Evolutionary conservation across 495 filamentous ascomycete genomes (phyloP).

Genomic region (Evansstolkia leycettana): DNA sequence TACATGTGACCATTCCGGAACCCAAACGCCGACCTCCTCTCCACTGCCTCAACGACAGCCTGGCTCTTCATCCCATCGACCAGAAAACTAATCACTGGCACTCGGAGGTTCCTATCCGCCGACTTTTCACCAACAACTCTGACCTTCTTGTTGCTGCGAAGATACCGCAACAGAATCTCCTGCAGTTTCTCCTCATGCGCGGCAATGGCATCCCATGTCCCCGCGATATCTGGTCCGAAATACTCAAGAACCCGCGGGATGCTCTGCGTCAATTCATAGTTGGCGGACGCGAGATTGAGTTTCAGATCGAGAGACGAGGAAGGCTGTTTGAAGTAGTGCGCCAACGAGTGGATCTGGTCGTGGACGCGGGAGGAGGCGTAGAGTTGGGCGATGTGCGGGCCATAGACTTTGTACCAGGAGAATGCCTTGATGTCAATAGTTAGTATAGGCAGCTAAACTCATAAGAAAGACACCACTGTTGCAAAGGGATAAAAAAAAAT

Average conservation of each 20-base stretch:
- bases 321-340: constrained; percentile 54
- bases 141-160: constrained; percentile 32
- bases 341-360: constrained; percentile 37
- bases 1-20: constrained; percentile 62
- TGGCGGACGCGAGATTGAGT: constrained; percentile 50
- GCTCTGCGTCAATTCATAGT: constrained; percentile 51
- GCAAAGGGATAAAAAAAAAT: too few species aligned
- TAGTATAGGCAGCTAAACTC: constrained; percentile 36
- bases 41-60: constrained; percentile 50
- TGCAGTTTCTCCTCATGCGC: constrained; percentile 51
- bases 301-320: constrained; percentile 44
- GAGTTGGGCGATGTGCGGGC: constrained; percentile 56
- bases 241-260: constrained; percentile 47
- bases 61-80: constrained; percentile 43
- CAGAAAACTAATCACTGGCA: constrained; percentile 55
- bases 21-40: constrained; percentile 40
- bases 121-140: constrained; percentile 44
- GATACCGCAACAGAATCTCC: constrained; percentile 40
- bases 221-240: constrained; percentile 23
- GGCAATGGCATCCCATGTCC: constrained; percentile 39
- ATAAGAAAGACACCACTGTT: too few species aligned
- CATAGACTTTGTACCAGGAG: constrained; percentile 67
- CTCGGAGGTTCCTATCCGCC: constrained; percentile 30
- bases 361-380: constrained; percentile 41
- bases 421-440: constrained; percentile 27